Percentiles rank a stretch among this genome's conserved stretches.
Evolutionary conservation across 83 land plant genomes (phyloP).

Genomic region (Isoetes engelmannii): DNA sequence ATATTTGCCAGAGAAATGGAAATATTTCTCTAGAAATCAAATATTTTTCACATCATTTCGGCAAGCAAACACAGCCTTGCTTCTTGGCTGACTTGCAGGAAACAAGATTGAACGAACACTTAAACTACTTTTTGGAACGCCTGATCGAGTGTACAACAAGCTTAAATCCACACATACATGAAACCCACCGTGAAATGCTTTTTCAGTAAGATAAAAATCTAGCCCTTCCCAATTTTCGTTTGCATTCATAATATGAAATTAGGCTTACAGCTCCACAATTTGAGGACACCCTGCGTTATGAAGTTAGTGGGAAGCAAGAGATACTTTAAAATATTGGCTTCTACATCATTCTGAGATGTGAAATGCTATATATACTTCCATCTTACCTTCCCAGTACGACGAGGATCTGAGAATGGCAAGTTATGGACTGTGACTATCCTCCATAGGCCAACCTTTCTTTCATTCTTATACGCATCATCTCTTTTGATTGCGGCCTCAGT

Average conservation of each 20-base stretch:
- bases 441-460: constrained; percentile 66
- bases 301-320: no score
- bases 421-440: constrained; percentile 71
- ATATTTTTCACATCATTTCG: no score
- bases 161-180: background rate
- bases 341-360: background rate
- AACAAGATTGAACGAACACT: no score
- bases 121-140: no score
- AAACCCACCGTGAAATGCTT: background rate
- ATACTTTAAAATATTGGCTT: background rate
- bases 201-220: background rate
- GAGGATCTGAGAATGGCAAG: constrained; percentile 71
- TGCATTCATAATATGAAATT: background rate
- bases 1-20: no score
- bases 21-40: no score
- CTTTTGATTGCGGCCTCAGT: constrained; percentile 49
- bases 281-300: background rate
- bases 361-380: background rate
- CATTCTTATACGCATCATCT: constrained; percentile 21
- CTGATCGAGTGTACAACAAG: no score
- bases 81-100: no score
- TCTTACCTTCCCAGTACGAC: constrained; percentile 90
- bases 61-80: no score
- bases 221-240: background rate
- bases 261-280: background rate